These are phyloP conservation scores for Litsea cubeba DNA, from an alignment of 164 flowering plant species.

Conservation along the genomic window DNA sequence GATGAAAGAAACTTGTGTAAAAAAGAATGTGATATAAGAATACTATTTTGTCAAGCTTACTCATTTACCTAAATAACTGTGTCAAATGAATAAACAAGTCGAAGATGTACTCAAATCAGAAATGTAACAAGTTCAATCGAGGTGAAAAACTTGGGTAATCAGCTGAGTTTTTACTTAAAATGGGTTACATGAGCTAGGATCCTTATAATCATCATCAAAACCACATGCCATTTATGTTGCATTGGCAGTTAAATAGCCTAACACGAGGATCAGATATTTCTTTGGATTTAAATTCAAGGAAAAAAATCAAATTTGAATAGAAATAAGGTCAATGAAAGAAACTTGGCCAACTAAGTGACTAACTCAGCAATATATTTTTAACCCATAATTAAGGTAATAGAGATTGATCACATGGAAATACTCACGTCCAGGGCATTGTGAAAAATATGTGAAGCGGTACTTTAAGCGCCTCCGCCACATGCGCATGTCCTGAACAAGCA, in stretches of 20 bases:
- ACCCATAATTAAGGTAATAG: neutral
- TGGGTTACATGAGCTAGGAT: too few relatives aligned
- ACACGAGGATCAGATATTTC: too few relatives aligned
- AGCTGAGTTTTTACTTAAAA: too few relatives aligned
- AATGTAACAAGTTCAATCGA: too few relatives aligned
- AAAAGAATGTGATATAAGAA: neutral
- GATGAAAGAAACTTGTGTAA: neutral
- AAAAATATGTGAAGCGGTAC: constrained; percentile 93
- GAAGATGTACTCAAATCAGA: too few relatives aligned
- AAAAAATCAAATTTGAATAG: neutral
- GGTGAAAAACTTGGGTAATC: too few relatives aligned
- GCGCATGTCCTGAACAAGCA: constrained; percentile 72
- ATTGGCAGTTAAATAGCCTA: too few relatives aligned
- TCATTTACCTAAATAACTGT: neutral
- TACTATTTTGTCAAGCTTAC: neutral
- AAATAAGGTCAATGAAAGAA: neutral
- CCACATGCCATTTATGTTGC: too few relatives aligned
- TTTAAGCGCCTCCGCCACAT: constrained; percentile 94
- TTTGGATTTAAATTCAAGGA: too few relatives aligned
- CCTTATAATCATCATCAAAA: too few relatives aligned
- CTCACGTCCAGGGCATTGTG: constrained; percentile 99
- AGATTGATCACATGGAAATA: constrained; percentile 21
- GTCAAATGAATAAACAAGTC: neutral
- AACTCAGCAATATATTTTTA: neutral
- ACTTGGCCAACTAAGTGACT: neutral